Base-by-base conservation (phyloP, 2,329 filamentous ascomycete species). In the Catunica adiposa region DNA sequence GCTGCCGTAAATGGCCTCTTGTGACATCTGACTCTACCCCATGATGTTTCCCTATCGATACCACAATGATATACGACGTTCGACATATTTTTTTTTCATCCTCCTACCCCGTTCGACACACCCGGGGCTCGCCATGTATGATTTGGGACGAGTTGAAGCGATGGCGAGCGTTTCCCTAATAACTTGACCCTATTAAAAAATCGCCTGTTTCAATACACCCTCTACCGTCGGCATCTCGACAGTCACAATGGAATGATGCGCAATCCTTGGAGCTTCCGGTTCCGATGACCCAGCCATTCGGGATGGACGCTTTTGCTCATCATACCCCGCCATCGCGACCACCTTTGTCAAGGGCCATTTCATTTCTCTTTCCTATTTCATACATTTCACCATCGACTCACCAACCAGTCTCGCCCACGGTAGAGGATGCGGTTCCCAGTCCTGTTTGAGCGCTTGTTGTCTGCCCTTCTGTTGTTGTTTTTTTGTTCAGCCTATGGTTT, bases 1-100 rank as follows among this genome's bases (percentile, higher is more conserved):
- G 77, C 78, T 95, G 73, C 40, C 40, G 20, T 97, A 88, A 86
- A 69, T 62, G 29, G 40, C 20, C 29, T 48, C 26, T 22, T 52
- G 25, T 23, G 29, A 14, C 23, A 38, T 25, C 38, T 54, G 52
- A 50, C 46, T 51, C 42, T 55, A 25, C 25, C 50, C 20, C 51
- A 38, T 5, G 25, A 22, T 14, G 34, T 25, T n/a, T 50, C 17
- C 44, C 44, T 26, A 11, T 25, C 6, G 22, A 48, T 25, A 48
- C 22, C 23, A 48, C 22, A 22, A 48, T 22, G 7, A 48, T 48
- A 29, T 26, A 23, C 26, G 44, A 48, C 22, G 9, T n/a, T n/a
- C 22, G 22, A 48, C 44, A 48, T 51, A 40, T 46, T 23, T 17
- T 46, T 50, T 54, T 38, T 42, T 37, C 51, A 51, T 57, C 37